phyloP scores from a whole-genome alignment of 768 basidiomycete genomes.

The Heimioporus sp. region DNA sequence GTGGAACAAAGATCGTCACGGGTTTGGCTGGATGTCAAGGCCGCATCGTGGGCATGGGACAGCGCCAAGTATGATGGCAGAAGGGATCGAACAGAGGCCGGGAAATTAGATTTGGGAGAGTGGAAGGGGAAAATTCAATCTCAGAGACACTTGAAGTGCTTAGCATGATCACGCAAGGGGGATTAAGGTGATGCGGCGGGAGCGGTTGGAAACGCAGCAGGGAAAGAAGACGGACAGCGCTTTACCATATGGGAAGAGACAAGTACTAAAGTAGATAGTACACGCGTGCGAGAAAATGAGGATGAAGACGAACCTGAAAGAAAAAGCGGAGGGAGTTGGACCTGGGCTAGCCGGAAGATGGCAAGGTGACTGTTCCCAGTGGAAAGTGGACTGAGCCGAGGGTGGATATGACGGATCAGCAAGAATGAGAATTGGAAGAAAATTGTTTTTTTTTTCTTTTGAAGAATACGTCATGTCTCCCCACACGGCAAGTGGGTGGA shows the following conservation, averaged over 20 bases:
- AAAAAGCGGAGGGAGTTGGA: slow-evolving; percentile 4
- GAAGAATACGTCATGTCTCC: slow-evolving; percentile 22
- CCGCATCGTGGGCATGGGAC: slow-evolving; percentile 1
- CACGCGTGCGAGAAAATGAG: slow-evolving; percentile 13
- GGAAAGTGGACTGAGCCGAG: slow-evolving; percentile 3
- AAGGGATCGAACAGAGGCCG: slow-evolving; percentile 1
- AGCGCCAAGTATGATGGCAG: slow-evolving; percentile 7
- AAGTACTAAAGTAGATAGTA: slow-evolving; percentile 10
- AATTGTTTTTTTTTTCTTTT: background rate
- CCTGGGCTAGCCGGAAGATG: slow-evolving; percentile 14
- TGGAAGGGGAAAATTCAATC: slow-evolving; percentile 15
- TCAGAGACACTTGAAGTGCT: slow-evolving; percentile 8
- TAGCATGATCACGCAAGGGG: slow-evolving; percentile 6
- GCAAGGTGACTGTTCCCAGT: background rate
- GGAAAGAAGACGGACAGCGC: slow-evolving; percentile 10
- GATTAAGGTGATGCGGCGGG: slow-evolving; percentile 14
- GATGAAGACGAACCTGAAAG: slow-evolving; percentile 11
- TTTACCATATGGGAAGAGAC: slow-evolving; percentile 13
- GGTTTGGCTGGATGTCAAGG: slow-evolving; percentile 12
- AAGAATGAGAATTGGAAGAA: too few species aligned
- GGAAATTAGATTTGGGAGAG: slow-evolving; percentile 19
- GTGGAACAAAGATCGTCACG: slow-evolving; percentile 19
- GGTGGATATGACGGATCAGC: slow-evolving; percentile 6
- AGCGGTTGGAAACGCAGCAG: slow-evolving; percentile 11
- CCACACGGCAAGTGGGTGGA: slow-evolving; percentile 19